These are phyloP conservation scores for Sclerotinia borealis DNA, from an alignment of 2,329 filamentous ascomycete species.

Conservation along the genomic window DNA sequence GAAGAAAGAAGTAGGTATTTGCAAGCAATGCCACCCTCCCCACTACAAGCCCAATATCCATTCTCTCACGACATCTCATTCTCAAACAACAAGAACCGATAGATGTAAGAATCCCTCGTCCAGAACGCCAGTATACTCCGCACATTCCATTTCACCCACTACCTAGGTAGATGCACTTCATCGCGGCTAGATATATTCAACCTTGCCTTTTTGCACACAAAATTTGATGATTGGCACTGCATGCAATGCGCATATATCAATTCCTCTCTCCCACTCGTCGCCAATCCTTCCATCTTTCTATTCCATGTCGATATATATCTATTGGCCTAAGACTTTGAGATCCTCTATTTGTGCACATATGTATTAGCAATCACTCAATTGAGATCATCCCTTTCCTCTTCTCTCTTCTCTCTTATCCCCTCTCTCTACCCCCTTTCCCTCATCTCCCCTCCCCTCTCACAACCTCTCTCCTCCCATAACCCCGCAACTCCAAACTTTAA, in stretches of 20 bases:
- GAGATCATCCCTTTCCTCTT: not conserved
- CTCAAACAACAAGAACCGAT: not conserved
- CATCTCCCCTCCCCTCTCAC: not conserved
- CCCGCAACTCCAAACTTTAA: not conserved
- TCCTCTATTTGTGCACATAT: constrained; percentile 32
- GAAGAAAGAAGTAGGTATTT: not conserved
- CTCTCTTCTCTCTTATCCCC: constrained; percentile 17
- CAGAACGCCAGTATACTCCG: constrained; percentile 11
- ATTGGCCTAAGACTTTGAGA: constrained; percentile 39
- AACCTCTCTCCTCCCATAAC: not conserved
- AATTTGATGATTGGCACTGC: not conserved
- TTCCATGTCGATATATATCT: constrained; percentile 4
- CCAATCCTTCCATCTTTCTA: not conserved
- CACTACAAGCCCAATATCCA: not conserved
- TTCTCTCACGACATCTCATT: not conserved
- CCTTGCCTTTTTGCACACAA: not conserved
- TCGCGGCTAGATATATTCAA: not conserved
- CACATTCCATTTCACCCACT: constrained; percentile 3
- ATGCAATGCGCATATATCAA: not conserved
- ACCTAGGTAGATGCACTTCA: not conserved
- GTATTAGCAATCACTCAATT: constrained; percentile 14
- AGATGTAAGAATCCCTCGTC: constrained; percentile 3
- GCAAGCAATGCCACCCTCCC: not conserved
- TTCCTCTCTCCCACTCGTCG: not conserved
- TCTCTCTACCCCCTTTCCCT: constrained; percentile 18